phyloP scores from a whole-genome alignment of 164 flowering plant species.

The Piper longum region DNA sequence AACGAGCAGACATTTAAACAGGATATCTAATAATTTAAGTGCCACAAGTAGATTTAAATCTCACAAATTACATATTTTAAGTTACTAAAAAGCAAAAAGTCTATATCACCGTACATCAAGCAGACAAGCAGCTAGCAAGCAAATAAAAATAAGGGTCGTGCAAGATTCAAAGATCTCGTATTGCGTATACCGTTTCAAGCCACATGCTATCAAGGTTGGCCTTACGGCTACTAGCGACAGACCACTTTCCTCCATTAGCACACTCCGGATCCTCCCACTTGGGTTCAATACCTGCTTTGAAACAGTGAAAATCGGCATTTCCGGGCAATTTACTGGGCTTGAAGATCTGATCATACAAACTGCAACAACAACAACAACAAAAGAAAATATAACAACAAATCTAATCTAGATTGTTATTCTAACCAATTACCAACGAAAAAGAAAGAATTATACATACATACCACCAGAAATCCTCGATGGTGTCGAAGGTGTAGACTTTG shows the following conservation, averaged over 20 bases:
- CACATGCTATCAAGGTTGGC: conserved; percentile 58
- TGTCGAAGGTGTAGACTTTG: conserved; percentile 58
- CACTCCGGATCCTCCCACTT: conserved; percentile 98
- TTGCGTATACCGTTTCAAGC: conserved; percentile 63
- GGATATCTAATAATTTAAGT: no score
- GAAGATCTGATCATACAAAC: conserved; percentile 72
- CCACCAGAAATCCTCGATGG: conserved; percentile 91
- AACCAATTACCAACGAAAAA: neutral
- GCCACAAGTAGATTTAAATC: no score
- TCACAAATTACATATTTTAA: no score
- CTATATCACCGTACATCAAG: no score
- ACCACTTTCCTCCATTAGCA: conserved; percentile 91
- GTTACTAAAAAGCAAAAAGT: no score
- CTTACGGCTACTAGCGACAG: conserved; percentile 47
- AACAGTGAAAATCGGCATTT: conserved; percentile 73
- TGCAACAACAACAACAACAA: conserved; percentile 17
- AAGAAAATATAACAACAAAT: neutral
- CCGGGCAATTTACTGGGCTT: conserved; percentile 61
- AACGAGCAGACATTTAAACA: no score
- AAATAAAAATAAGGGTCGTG: no score
- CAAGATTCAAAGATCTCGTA: no score
- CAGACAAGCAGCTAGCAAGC: no score
- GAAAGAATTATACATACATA: conserved; percentile 6
- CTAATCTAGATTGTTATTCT: neutral
- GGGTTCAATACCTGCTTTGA: conserved; percentile 79